Base-by-base conservation (phyloP, 805 yeast species). In the Ogataea zsoltii region DNA sequence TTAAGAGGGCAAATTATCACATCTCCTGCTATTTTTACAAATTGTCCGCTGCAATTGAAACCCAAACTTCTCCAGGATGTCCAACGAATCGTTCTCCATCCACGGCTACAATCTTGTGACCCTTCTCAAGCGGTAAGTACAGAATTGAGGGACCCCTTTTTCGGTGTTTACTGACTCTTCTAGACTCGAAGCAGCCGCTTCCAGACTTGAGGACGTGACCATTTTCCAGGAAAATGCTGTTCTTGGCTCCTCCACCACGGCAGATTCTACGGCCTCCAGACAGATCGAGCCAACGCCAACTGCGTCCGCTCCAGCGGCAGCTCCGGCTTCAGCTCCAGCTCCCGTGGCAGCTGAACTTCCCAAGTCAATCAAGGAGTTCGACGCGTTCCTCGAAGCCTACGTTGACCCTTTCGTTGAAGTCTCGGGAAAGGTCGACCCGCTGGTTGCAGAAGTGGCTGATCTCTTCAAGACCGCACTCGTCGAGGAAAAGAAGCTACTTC, bases 41-140 rank as follows among this genome's bases (percentile, higher is more conserved):
- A 9, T n/a, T 6, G 14, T 7, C 14, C 31, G 13, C 14, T 19
- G 12, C 19, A 18, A 38, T n/a, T 15, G 17, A 25, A 12, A n/a
- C 37, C n/a, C 4, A 34, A 34, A 21, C 15, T 28, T 11, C 40
- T 38, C 42, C 28, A 28, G 10, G n/a, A 58, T 56, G 61, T 51
- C 58, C 12, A 58, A 55, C 55, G 63, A 57, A 56, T 77, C 74
- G 52, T 70, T 76, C 60, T 75, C 77, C 48, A 78, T 84, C 45
- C 94, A 85, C 60, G 96, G 95, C n/a, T 88, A 84, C 72, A 90
- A 88, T 62, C 74, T 90, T 51, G 87, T 87, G 34, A 90, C 96
- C 37, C 76, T 90, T 44, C 70, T 84, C 67, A 84, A 84, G 66
- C 72, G 85, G 77, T 75, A 65, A 39, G 77, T 62, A 19, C 17